Evolutionary conservation across 768 basidiomycete genomes (phyloP).

Genomic region (Leccinum ochraceum): DNA sequence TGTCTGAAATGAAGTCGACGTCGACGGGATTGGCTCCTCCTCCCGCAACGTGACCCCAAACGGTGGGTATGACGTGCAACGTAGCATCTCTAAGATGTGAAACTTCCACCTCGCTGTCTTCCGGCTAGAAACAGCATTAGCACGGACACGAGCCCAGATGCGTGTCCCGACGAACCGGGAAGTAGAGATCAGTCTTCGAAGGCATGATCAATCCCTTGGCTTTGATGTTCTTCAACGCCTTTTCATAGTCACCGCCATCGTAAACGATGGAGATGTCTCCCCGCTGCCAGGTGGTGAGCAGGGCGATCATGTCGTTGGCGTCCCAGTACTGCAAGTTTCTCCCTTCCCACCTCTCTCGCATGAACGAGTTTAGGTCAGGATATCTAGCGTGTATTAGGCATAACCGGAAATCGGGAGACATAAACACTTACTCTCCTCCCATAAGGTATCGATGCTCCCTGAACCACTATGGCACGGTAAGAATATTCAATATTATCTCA

Average conservation of each 20-base stretch:
- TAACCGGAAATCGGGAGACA: not conserved
- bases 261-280: slow-evolving; percentile 52
- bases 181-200: slow-evolving; percentile 60
- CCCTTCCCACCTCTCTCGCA: slow-evolving; percentile 53
- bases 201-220: slow-evolving; percentile 61
- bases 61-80: slow-evolving; percentile 53
- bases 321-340: slow-evolving; percentile 48
- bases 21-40: slow-evolving; percentile 44
- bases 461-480: slow-evolving; percentile 48
- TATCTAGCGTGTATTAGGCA: slow-evolving; percentile 34
- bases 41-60: slow-evolving; percentile 61
- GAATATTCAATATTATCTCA: not conserved
- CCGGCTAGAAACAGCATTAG: slow-evolving; percentile 40
- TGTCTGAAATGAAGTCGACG: slow-evolving; percentile 40
- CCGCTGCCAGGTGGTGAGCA: slow-evolving; percentile 51
- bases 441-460: slow-evolving; percentile 47
- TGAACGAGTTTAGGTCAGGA: slow-evolving; percentile 48
- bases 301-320: slow-evolving; percentile 53
- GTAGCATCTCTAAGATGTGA: slow-evolving; percentile 42
- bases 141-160: not conserved
- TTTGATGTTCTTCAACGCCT: slow-evolving; percentile 44
- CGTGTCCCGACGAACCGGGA: slow-evolving; percentile 41
- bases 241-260: slow-evolving; percentile 45
- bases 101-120: slow-evolving; percentile 55
- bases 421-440: slow-evolving; percentile 38